Conservation (phyloP, 371 early-diverging fungal genomes). For the Chytridium lagenaria region DNA sequence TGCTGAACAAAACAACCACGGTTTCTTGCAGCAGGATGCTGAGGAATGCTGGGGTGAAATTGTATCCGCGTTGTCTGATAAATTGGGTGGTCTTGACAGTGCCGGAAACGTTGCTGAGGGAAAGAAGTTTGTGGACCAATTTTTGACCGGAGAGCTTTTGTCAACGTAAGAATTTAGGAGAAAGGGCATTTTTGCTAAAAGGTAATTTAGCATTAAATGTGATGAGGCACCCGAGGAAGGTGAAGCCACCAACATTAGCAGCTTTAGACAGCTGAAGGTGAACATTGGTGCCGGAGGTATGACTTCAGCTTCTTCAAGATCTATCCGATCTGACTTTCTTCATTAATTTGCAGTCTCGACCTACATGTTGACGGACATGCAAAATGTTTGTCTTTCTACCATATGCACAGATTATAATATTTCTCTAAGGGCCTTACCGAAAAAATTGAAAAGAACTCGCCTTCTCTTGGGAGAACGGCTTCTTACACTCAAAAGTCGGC, state of each 20-base stretch:
- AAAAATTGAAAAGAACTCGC: constrained; percentile 88
- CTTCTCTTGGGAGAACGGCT: constrained; percentile 78
- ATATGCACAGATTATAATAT: constrained; percentile 12
- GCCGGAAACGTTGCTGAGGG: constrained; percentile 49
- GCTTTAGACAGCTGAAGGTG: constrained; percentile 83
- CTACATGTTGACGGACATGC: constrained; percentile 57
- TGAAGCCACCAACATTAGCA: constrained; percentile 63
- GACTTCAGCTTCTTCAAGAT: neutral
- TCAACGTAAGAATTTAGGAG: constrained; percentile 52
- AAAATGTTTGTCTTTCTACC: constrained; percentile 9
- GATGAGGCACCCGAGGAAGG: constrained; percentile 84
- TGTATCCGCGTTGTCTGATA: constrained; percentile 68
- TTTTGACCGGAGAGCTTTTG: constrained; percentile 81
- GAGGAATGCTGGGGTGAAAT: constrained; percentile 94
- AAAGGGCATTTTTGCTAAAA: neutral
- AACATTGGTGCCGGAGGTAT: constrained; percentile 68
- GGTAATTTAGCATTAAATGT: constrained; percentile 60
- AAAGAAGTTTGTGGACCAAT: constrained; percentile 76
- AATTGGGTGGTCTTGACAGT: constrained; percentile 62
- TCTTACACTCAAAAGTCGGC: constrained; percentile 76
- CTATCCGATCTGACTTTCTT: neutral
- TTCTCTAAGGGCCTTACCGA: constrained; percentile 71
- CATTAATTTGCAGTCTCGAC: constrained; percentile 56
- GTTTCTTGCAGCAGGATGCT: constrained; percentile 94
- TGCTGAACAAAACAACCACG: constrained; percentile 71